phyloP scores from a whole-genome alignment of 768 basidiomycete species.

The Xerocomus potaroensis region DNA sequence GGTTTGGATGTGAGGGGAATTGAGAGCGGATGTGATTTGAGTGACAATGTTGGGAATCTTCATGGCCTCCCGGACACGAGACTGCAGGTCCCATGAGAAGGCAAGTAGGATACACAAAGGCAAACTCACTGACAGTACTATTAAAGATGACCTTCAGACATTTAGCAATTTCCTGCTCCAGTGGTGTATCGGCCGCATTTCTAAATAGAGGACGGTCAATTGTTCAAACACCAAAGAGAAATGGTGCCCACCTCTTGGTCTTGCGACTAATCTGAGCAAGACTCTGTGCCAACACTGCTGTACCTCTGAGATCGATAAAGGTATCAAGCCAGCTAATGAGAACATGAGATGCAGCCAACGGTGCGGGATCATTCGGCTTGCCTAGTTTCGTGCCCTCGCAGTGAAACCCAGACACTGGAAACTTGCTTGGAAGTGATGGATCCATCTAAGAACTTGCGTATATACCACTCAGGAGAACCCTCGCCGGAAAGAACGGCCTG shows the following conservation, averaged over 20 bases:
- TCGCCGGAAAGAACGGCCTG: constrained; percentile 50
- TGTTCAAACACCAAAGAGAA: background rate
- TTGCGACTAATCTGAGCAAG: constrained; percentile 74
- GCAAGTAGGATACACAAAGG: background rate
- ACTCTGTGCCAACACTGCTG: constrained; percentile 76
- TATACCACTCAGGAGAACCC: constrained; percentile 89
- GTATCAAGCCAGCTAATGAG: constrained; percentile 68
- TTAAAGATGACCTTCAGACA: constrained; percentile 84
- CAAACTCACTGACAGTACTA: constrained; percentile 40
- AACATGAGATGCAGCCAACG: constrained; percentile 15
- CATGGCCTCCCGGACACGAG: constrained; percentile 67
- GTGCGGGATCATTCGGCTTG: constrained; percentile 33
- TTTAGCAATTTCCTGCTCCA: constrained; percentile 89
- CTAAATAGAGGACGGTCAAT: constrained; percentile 10
- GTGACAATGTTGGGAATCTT: constrained; percentile 69
- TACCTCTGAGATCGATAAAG: constrained; percentile 76
- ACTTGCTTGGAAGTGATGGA: constrained; percentile 82
- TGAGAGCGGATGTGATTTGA: constrained; percentile 78
- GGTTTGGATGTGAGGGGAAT: constrained; percentile 73
- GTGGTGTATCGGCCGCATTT: constrained; percentile 48
- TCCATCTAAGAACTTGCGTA: constrained; percentile 84
- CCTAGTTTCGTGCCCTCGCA: constrained; percentile 80
- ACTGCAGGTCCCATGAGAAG: constrained; percentile 36
- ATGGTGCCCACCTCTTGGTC: constrained; percentile 51
- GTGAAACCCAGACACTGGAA: constrained; percentile 64